Evolutionary conservation across 1,139 yeast species (phyloP).

Genomic region (Debaryomycetaceae sp.): DNA sequence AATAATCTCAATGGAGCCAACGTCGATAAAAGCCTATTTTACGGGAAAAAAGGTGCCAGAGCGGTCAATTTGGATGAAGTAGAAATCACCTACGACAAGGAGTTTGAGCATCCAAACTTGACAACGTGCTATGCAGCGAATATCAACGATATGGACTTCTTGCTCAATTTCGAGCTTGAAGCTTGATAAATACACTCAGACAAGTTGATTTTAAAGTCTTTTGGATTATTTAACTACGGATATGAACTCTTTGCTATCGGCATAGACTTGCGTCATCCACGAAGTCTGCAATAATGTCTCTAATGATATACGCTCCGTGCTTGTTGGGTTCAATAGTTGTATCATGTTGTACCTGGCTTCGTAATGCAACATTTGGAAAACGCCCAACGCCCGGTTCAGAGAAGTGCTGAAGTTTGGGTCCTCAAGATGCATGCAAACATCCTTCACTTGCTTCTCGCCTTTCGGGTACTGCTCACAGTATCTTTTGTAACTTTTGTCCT

Average conservation of each 20-base stretch:
- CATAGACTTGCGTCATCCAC: slow-evolving; percentile 44
- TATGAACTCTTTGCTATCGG: slow-evolving; percentile 38
- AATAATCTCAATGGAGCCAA: neutral
- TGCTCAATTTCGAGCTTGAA: neutral
- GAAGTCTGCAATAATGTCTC: slow-evolving; percentile 27
- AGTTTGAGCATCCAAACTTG: neutral
- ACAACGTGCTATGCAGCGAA: neutral
- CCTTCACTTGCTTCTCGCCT: slow-evolving; percentile 13
- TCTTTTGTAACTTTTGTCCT: slow-evolving; percentile 21
- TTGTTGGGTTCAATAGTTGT: slow-evolving; percentile 32
- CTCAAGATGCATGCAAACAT: slow-evolving; percentile 21
- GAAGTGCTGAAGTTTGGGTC: slow-evolving; percentile 12
- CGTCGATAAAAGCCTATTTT: neutral
- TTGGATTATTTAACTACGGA: slow-evolving; percentile 9
- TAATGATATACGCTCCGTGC: slow-evolving; percentile 20
- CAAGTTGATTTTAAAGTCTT: neutral
- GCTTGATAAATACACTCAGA: neutral
- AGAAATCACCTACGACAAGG: neutral
- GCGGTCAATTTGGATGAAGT: neutral
- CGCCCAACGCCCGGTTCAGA: slow-evolving; percentile 29
- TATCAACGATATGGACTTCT: neutral
- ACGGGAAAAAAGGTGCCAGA: neutral
- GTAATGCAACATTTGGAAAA: slow-evolving; percentile 37
- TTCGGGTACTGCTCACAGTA: slow-evolving; percentile 22
- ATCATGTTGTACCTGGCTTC: slow-evolving; percentile 34